These are phyloP conservation scores for Plasmodium vinckei DNA, from an alignment of 169 alveolate species.

Conservation along the genomic window DNA sequence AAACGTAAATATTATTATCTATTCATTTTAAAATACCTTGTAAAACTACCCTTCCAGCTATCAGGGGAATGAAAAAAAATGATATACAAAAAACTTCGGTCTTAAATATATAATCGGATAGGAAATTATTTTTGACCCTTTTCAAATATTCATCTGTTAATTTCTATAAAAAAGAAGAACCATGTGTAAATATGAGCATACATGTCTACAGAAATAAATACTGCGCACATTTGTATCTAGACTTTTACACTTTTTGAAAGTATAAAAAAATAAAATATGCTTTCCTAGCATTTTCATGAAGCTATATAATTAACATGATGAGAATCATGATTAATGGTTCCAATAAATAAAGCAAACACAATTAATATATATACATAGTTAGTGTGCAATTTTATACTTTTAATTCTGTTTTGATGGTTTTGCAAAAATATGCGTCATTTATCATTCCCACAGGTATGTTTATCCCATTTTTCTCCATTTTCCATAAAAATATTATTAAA, in stretches of 20 bases:
- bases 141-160: slow-evolving; percentile 30
- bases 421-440: slow-evolving; percentile 66
- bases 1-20: too few relatives aligned
- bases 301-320: too few relatives aligned
- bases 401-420: slow-evolving; percentile 32
- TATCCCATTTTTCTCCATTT: slow-evolving; percentile 28
- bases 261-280: background rate
- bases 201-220: background rate
- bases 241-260: background rate
- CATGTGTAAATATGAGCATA: background rate
- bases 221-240: background rate
- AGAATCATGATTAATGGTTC: background rate
- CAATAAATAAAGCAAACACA: background rate
- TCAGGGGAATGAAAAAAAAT: slow-evolving; percentile 24
- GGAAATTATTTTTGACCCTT: slow-evolving; percentile 16
- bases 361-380: background rate
- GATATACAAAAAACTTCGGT: slow-evolving; percentile 30
- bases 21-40: slow-evolving; percentile 8
- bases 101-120: slow-evolving; percentile 27
- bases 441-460: slow-evolving; percentile 9
- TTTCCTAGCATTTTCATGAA: too few relatives aligned
- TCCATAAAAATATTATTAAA: background rate
- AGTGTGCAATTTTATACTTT: slow-evolving; percentile 16
- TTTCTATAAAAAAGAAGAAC: slow-evolving; percentile 8
- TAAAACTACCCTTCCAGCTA: slow-evolving; percentile 6